Base-by-base conservation (phyloP, 148 eudicot genomes). In the Spergularia marina region DNA sequence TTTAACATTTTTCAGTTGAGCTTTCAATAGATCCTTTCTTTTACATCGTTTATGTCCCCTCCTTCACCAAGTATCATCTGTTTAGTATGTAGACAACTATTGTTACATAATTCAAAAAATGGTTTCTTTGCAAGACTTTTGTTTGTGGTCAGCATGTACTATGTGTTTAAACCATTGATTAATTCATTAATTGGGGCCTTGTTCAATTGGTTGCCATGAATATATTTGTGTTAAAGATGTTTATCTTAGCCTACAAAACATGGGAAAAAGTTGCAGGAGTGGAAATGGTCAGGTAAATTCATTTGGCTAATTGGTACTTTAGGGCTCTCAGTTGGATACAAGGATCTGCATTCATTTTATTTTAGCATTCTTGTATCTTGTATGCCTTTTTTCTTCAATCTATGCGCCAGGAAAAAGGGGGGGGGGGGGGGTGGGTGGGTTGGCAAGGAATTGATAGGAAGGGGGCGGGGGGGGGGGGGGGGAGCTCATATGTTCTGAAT, bases 291-390 rank as follows among this genome's bases (percentile, higher is more conserved):
- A 6, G 49, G 49, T 6, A 44, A 44, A 44, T 6, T 44, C 49
- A 44, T 20, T 41, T 15, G 23, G 53, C 68, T 64, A 17, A 30
- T 25, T 21, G 41, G 9, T 25, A 25, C 15, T 25, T 23, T 14
- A 14, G 41, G 49, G 15, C 54, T 40, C 17, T 53, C 44, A 65
- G 52, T 41, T 63, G 36, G 36, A 30, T 30, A 30, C 36, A 0
- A 0, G 34, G 20, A 66, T 66, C 62, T 79, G 60, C 25, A 39
- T 40, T 75, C 58, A 63, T 64, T 13, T 44, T 16, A 4, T 70
- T 23, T 67, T 17, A 6, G 76, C 71, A 60, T 47, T 18, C 64
- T 17, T 56, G 9, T 51, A 44, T 66, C 36, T n/a, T 70, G 60
- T 64, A 30, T 30, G 4, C 36, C 36, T 30, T 30, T 30, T 30